phyloP scores from a whole-genome alignment of 768 basidiomycete genomes.

The Coprinopsis marcescibilis region DNA sequence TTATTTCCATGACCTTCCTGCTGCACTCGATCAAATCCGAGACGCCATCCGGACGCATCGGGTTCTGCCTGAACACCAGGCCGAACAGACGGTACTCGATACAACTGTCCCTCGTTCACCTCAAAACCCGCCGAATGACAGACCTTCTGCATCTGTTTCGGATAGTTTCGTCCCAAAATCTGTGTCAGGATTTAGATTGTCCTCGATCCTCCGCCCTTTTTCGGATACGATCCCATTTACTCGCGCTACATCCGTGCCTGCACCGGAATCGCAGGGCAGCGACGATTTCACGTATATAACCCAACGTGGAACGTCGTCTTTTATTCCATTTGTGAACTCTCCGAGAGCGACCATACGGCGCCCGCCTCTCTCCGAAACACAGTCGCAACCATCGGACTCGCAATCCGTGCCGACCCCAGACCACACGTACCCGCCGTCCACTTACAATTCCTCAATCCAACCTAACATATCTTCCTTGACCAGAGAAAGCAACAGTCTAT shows the following conservation, averaged over 20 bases:
- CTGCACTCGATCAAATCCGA: conserved; percentile 76
- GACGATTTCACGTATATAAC: conserved; percentile 75
- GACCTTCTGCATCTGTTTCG: conserved; percentile 32
- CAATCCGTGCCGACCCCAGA: conserved; percentile 25
- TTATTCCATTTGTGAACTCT: conserved; percentile 55
- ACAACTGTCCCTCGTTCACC: conserved; percentile 47
- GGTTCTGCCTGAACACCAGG: conserved; percentile 25
- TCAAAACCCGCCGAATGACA: conserved; percentile 35
- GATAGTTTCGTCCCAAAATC: conserved; percentile 19
- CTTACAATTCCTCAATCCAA: conserved; percentile 41
- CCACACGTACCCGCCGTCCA: conserved; percentile 81
- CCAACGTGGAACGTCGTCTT: conserved; percentile 49
- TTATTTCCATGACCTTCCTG: conserved; percentile 80
- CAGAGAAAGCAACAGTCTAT: conserved; percentile 44
- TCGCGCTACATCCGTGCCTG: conserved; percentile 16
- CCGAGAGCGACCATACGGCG: conserved; percentile 20
- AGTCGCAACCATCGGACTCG: conserved; percentile 10
- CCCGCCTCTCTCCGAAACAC: conserved; percentile 1
- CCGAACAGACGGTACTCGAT: conserved; percentile 46
- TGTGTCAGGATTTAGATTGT: conserved; percentile 53
- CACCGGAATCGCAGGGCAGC: conserved; percentile 29
- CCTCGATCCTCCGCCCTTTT: conserved; percentile 63
- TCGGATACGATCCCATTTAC: conserved; percentile 40
- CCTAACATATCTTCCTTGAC: conserved; percentile 43
- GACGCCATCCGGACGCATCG: conserved; percentile 62